Evolutionary conservation across 805 yeast genomes (phyloP).

Genomic region (Lipomyces spencermartinsiae): DNA sequence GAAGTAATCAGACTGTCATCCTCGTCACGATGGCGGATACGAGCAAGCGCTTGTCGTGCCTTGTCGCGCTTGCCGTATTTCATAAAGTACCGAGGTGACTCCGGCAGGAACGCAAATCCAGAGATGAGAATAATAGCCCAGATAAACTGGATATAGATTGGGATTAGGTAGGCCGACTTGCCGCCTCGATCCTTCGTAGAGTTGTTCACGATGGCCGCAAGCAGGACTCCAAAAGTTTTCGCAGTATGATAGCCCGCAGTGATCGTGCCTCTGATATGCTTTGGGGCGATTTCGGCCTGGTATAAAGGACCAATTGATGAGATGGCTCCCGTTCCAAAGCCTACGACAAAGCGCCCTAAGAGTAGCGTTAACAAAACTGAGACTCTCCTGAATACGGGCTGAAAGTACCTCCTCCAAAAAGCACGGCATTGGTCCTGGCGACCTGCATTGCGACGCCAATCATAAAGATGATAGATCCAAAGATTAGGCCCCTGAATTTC

Average conservation of each 20-base stretch:
- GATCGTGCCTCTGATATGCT: constrained; percentile 77
- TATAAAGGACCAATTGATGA: constrained; percentile 79
- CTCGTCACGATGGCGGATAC: constrained; percentile 51
- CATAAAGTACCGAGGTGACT: constrained; percentile 75
- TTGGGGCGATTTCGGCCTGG: constrained; percentile 80
- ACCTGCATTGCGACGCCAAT: constrained; percentile 86
- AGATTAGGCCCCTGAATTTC: constrained; percentile 41
- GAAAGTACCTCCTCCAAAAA: constrained; percentile 61
- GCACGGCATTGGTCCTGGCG: constrained; percentile 78
- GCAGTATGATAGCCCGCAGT: constrained; percentile 79
- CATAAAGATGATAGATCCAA: constrained; percentile 76
- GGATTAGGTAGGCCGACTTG: constrained; percentile 72
- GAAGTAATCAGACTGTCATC: constrained; percentile 54
- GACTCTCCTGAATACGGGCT: not conserved
- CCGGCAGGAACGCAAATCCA: constrained; percentile 71
- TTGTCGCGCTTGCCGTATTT: constrained; percentile 60
- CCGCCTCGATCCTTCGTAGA: constrained; percentile 62
- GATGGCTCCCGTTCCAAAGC: constrained; percentile 77
- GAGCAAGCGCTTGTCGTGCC: constrained; percentile 63
- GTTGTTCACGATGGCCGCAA: constrained; percentile 74
- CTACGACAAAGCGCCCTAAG: constrained; percentile 64
- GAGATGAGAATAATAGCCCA: constrained; percentile 65
- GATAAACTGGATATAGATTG: constrained; percentile 72
- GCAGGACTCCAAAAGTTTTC: constrained; percentile 71
- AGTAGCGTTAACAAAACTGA: constrained; percentile 44